Percentiles rank a stretch among this genome's conserved stretches.
Evolutionary conservation across 2,329 filamentous ascomycete species (phyloP).

Genomic region (Nemania sp.): DNA sequence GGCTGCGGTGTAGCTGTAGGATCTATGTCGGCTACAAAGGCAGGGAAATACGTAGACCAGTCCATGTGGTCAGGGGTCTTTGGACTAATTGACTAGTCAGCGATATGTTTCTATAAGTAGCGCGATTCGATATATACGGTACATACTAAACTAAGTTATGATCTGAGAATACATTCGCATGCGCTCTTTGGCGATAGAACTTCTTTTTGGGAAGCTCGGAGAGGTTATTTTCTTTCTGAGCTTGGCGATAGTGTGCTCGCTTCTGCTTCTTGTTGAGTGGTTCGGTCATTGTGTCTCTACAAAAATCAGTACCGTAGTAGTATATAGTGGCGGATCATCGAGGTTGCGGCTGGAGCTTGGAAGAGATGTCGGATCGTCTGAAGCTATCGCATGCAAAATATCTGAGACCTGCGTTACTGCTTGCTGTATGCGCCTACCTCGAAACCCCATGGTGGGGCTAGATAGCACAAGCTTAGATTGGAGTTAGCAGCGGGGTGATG

Average conservation of each 20-base stretch:
- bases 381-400: too few species aligned
- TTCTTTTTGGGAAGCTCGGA: constrained; percentile 84
- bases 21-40: constrained; percentile 57
- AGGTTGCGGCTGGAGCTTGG: not conserved
- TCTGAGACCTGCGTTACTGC: too few species aligned
- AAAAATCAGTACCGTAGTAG: not conserved
- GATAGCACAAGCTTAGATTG: not conserved
- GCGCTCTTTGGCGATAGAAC: constrained; percentile 93
- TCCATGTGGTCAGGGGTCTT: constrained; percentile 81
- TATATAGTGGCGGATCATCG: not conserved
- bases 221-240: constrained; percentile 54
- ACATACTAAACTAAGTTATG: constrained; percentile 83
- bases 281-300: constrained; percentile 42
- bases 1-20: constrained; percentile 33
- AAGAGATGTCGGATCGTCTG: too few species aligned
- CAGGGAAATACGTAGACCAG: constrained; percentile 83
- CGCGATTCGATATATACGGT: not conserved
- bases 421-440: too few species aligned
- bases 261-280: constrained; percentile 63
- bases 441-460: constrained; percentile 18
- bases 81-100: constrained; percentile 60
- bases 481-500: too few species aligned
- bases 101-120: not conserved
- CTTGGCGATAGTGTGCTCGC: constrained; percentile 66
- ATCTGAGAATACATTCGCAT: constrained; percentile 98